Base-by-base conservation (phyloP, 352 stramenopile genomes). In the Globisporangium barbulae region DNA sequence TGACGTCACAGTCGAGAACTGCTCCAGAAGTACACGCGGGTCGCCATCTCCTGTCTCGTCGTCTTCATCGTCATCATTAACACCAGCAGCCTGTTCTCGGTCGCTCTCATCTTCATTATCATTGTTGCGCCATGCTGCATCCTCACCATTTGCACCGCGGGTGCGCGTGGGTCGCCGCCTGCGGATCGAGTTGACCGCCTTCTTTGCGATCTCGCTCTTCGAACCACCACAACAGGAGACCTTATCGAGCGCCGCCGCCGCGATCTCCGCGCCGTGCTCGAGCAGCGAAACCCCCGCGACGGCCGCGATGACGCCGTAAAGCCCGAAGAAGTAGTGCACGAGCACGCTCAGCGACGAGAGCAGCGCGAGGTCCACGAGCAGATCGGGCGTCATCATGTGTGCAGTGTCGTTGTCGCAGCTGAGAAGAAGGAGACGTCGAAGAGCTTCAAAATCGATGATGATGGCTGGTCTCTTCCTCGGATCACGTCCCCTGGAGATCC, bases 241-340 rank as follows among this genome's bases (percentile, higher is more conserved):
- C 21, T 50, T 50, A 12, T 49, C 45, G 25, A 63, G 56, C 30
- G 44, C 42, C 8, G 28, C 21, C 21, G 30, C 47, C 21, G 33
- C 48, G 22, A 69, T n/a, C 35, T 64, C 22, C 0, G 57, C 53
- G 21, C 79, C 79, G 65, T 84, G 75, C 49, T 88, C 76, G 5
- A 85, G 37, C 12, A 72, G 25, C 21, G 69, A 65, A 31, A 80
- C 69, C 21, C 79, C 50, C 65, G 75, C 56, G 9, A 90, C 66
- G 28, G 68, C 75, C 15, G 65, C 73, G 5, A 78, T 42, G 22
- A 90, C 61, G 1, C 81, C 81, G 59, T 79, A 78, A 9, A 90
- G 41, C 1, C 83, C 83, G 35, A 90, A 59, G 5, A 84, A 73
- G 63, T 84, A 90, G 68, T 91, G 83, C 39, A 90, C 74, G n/a